Percentiles rank a stretch among this genome's conserved stretches.
Evolutionary conservation across 1,284 basidiomycete genomes (phyloP).

Genomic region (Coniferiporia sulphurascens): DNA sequence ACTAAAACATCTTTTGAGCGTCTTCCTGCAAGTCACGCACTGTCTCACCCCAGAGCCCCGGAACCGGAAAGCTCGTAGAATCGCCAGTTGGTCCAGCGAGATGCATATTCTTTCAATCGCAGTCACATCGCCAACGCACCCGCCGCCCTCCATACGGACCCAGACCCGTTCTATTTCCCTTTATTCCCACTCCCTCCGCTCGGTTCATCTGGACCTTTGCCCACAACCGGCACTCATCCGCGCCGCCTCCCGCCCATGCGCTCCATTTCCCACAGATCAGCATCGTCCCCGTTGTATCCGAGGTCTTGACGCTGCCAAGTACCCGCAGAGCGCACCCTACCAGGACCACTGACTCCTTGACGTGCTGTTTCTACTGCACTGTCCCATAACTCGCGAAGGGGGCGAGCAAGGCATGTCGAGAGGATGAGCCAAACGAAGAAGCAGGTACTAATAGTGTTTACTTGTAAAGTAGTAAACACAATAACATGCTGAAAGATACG

Average conservation of each 20-base stretch:
- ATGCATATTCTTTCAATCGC: no score
- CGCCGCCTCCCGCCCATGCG: slow-evolving; percentile 6
- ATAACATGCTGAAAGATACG: background rate
- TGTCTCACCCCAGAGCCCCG: no score
- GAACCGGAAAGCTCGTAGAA: no score
- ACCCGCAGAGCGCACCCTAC: background rate
- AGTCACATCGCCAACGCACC: no score
- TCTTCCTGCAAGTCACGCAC: no score
- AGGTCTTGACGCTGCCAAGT: slow-evolving; percentile 9
- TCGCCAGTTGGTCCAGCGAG: no score
- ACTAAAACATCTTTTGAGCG: no score
- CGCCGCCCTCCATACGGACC: no score
- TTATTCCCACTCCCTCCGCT: background rate
- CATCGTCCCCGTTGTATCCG: slow-evolving; percentile 14
- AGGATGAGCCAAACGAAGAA: slow-evolving; percentile 17
- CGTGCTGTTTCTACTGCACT: background rate
- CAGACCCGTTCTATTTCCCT: no score
- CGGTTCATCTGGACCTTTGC: no score
- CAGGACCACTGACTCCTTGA: background rate
- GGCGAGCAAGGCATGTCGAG: slow-evolving; percentile 12
- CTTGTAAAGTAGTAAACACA: background rate
- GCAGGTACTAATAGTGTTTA: slow-evolving; percentile 2
- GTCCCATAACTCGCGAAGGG: slow-evolving; percentile 14
- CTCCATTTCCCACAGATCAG: slow-evolving; percentile 18
- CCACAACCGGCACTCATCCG: background rate